phyloP scores from a whole-genome alignment of 176 grass and related monocot genomes.

The Bonia amplexicaulis region DNA sequence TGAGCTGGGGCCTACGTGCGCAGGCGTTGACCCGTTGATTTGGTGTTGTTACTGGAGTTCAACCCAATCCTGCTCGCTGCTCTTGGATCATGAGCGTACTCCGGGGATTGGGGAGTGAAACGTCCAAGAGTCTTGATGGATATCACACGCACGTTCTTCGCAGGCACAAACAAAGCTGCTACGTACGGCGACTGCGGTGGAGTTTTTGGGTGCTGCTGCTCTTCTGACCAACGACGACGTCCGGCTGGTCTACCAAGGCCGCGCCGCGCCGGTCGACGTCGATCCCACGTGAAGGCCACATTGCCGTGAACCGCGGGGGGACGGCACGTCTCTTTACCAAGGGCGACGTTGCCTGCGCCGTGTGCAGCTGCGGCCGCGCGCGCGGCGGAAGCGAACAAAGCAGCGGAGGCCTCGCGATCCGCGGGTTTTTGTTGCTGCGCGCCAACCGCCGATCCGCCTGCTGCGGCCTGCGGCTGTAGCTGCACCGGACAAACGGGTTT shows the following conservation, averaged over 20 bases:
- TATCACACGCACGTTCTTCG: not conserved
- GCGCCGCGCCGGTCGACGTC: conserved; percentile 15
- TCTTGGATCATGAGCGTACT: no score
- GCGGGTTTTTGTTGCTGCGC: not conserved
- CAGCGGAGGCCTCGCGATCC: not conserved
- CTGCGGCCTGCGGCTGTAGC: not conserved
- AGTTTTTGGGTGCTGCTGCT: no score
- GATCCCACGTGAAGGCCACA: conserved; percentile 43
- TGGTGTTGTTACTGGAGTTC: not conserved
- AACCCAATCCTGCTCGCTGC: not conserved
- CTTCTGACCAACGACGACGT: no score
- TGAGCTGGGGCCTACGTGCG: conserved; percentile 22
- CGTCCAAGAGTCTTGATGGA: not conserved
- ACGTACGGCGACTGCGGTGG: no score
- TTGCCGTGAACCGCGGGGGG: not conserved
- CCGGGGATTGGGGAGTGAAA: not conserved
- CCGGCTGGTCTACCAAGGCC: no score
- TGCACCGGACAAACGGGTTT: conserved; percentile 19
- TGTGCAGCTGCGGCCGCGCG: not conserved
- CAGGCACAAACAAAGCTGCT: not conserved
- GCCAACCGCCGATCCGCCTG: conserved; percentile 10
- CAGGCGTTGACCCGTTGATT: not conserved
- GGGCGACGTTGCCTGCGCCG: not conserved
- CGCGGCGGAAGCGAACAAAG: not conserved
- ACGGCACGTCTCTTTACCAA: not conserved